Evolutionary conservation across 2,329 filamentous ascomycete species (phyloP), one percentile per base, ranked within the genome.

Genomic region (Colletotrichum sp.): DNA sequence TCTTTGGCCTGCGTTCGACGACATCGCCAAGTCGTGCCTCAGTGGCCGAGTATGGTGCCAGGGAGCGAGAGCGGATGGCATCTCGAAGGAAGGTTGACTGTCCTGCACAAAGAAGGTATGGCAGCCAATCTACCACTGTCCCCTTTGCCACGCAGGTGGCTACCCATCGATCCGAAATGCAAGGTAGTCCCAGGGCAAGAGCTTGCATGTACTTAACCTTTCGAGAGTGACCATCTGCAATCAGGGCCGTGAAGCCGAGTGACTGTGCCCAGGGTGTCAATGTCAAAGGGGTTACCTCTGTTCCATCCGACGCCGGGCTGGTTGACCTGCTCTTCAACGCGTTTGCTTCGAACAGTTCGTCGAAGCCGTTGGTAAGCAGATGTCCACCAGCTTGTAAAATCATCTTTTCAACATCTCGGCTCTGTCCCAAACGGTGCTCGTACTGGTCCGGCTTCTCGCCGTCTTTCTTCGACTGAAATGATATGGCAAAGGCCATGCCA

Each of bases 121-220:
- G 91, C 9, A 90, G 87, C 94, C 96, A 98, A 68, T 94, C 91
- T 1, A 98, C 85, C 0, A 96, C 84, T 9, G 85, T 82, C 8
- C 88, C 87, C 36, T 91, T 91, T 1, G 88, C 84, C 5, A 96
- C 84, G 77, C 95, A 98, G 66, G 94, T 90, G 30, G 91, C 89
- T 64, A 98, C 87, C 96, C 97, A 99, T 71, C 93, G 93, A 8
- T 92, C 90, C 8, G 95, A 94, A 3, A 99, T 88, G 80, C 96
- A 98, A 0, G 97, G 97, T 0, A 99, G 86, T 1, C 95, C 95
- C 1, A 99, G 90, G 0, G 97, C 96, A 3, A 99, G 90, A 0
- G 97, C 97, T 85, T 99, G 96, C 89, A 99, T 95, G 83, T 97
- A 98, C 83, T 99, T 99, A 66, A 93, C 91, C 78, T 95, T 96